phyloP scores from a whole-genome alignment of 83 land plant genomes.

The Picea engelmannii region DNA sequence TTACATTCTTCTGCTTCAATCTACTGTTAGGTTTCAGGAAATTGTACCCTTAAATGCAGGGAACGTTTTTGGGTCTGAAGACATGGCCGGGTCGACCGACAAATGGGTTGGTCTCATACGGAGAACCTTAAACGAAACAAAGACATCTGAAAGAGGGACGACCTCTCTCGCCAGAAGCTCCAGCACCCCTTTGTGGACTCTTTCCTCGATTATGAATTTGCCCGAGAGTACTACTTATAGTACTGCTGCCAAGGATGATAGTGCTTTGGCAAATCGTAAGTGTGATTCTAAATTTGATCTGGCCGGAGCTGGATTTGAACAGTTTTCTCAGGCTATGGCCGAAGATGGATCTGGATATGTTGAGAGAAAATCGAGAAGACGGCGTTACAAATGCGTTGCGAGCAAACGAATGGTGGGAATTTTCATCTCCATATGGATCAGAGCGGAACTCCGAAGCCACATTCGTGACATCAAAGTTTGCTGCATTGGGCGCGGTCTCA shows the following conservation, averaged over 20 bases:
- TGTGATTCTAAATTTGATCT: constrained; percentile 11
- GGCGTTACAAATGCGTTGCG: constrained; percentile 30
- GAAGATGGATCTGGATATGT: too few relatives aligned
- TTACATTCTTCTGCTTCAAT: too few relatives aligned
- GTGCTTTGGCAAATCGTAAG: background rate
- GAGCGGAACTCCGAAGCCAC: constrained; percentile 40
- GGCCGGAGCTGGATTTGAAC: too few relatives aligned
- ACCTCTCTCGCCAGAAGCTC: background rate
- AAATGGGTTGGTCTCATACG: constrained; percentile 62
- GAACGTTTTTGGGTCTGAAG: constrained; percentile 62
- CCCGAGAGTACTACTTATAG: too few relatives aligned
- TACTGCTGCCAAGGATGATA: constrained; percentile 20
- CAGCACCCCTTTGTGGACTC: too few relatives aligned
- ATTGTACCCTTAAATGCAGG: constrained; percentile 67
- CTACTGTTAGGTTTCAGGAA: constrained; percentile 60
- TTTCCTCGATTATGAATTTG: too few relatives aligned
- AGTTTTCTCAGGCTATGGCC: too few relatives aligned
- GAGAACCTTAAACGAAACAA: constrained; percentile 40
- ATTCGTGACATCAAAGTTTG: constrained; percentile 59
- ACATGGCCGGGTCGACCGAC: constrained; percentile 38
- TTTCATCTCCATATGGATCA: constrained; percentile 66
- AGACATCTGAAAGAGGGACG: constrained; percentile 15
- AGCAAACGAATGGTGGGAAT: constrained; percentile 95
- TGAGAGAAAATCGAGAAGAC: background rate
- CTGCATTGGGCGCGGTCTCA: constrained; percentile 74